Percentiles rank a stretch among this genome's conserved stretches.
Evolutionary conservation across 306 rosid species (phyloP).

Genomic region (Dryas octopetala): DNA sequence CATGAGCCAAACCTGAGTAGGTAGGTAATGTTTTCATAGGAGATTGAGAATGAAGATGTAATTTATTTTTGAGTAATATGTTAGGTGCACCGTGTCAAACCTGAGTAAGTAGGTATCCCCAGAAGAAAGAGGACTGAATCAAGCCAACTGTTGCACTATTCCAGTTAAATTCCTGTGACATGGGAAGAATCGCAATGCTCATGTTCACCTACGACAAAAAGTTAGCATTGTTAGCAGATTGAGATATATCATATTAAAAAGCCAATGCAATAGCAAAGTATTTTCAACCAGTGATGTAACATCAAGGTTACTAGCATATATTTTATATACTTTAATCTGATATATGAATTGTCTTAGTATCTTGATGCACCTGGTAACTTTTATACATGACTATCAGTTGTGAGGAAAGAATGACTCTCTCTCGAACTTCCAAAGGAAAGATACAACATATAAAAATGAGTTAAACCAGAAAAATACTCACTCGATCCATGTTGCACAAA

Average conservation of each 20-base stretch:
- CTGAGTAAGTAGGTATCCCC: slow-evolving; percentile 98
- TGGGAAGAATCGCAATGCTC: slow-evolving; percentile 99
- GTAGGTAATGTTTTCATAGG: not conserved
- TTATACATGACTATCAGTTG: not conserved
- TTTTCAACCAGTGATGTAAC: not conserved
- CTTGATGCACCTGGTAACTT: not conserved
- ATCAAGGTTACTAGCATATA: not conserved
- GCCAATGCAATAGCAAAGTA: not conserved
- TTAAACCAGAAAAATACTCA: slow-evolving; percentile 47
- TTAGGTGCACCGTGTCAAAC: slow-evolving; percentile 37
- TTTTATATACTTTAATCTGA: not conserved
- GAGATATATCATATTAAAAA: not conserved
- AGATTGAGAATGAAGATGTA: slow-evolving; percentile 14
- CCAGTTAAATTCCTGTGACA: slow-evolving; percentile 91
- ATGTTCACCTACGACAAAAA: slow-evolving; percentile 68
- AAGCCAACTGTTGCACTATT: slow-evolving; percentile 93
- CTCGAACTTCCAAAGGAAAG: not conserved
- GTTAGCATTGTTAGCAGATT: slow-evolving; percentile 21
- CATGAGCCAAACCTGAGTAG: not conserved
- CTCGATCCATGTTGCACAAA: slow-evolving; percentile 97
- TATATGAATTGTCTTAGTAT: not conserved
- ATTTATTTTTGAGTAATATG: slow-evolving; percentile 9
- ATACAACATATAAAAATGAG: not conserved
- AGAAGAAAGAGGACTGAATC: slow-evolving; percentile 94
- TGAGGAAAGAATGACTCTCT: not conserved